Evolutionary conservation across 169 alveolate genomes (phyloP), one percentile per base, ranked within the genome.

Genomic region (Cryptosporidium felis): DNA sequence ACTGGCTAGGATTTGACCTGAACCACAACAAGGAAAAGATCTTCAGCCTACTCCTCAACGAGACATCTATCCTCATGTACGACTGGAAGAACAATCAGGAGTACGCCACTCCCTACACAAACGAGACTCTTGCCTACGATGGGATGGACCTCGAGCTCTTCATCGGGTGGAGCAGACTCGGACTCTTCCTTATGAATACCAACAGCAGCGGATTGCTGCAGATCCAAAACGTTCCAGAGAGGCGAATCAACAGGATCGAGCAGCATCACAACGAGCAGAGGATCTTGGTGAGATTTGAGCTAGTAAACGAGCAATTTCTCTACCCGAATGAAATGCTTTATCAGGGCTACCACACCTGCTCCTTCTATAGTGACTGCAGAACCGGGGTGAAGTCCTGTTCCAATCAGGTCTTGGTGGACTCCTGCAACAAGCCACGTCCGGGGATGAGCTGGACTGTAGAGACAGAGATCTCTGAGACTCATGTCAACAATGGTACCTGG

Each of bases 401-500:
- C 12, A 44, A 49, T 26, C 81, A 65, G 21, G 81, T 44, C 1
- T 2, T 65, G 6, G 36, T 53, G 6, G 81, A 53, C 21, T 36
- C 59, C 18, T 65, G 81, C 32, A 65, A 65, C 9, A 65, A 46
- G 36, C 53, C 53, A 3, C 51, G 32, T 28, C 63, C 62, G n/a
- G 81, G 81, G n/a, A 26, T 65, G 32, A 38, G 26, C 21, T 65
- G 53, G 53, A 26, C 45, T 26, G 21, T 65, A 9, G 62, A 47
- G 16, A 47, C 53, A 12, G 62, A 65, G 5, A 65, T 65, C 21
- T 45, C 81, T 9, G 62, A 65, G 18, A 65, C 63, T 16, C 45
- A 65, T 26, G 81, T 65, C 2, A 65, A 65, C 36, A 65, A 65
- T 47, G 81, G 81, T 44, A 65, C 81, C 2, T 65, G 81, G 81